A percentile compares a stretch with the other conserved stretches of the same genome.
Evolutionary conservation across 768 basidiomycete species (phyloP).

Genomic region (Suillus hirtellus): DNA sequence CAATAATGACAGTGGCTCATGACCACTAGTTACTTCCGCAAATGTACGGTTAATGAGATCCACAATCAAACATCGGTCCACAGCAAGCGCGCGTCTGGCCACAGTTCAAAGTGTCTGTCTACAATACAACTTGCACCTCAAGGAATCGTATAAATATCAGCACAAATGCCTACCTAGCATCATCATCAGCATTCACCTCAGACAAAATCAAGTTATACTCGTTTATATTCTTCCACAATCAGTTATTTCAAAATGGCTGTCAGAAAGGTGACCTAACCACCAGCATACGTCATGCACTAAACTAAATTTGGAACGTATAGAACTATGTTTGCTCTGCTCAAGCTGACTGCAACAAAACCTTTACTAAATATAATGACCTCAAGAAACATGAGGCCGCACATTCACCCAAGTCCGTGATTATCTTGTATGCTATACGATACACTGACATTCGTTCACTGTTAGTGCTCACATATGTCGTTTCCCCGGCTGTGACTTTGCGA

Average conservation of each 20-base stretch:
- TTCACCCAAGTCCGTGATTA: constrained; percentile 11
- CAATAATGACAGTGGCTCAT: constrained; percentile 1
- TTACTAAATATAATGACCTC: constrained; percentile 20
- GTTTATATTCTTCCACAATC: neutral
- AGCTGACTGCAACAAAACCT: constrained; percentile 15
- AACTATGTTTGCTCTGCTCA: constrained; percentile 15
- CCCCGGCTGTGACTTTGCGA: constrained; percentile 16
- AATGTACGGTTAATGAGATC: neutral
- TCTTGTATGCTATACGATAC: neutral
- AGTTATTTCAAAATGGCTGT: neutral
- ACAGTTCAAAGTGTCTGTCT: neutral
- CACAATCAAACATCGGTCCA: neutral
- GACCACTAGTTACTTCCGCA: neutral
- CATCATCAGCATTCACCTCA: neutral
- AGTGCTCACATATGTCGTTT: constrained; percentile 21
- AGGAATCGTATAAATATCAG: neutral
- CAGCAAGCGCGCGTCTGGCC: neutral
- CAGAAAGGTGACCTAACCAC: neutral
- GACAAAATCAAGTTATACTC: neutral
- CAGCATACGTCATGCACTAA: neutral
- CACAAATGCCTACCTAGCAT: neutral
- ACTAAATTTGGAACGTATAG: constrained; percentile 11
- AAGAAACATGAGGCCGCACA: constrained; percentile 25
- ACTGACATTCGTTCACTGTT: constrained; percentile 9
- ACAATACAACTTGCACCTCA: neutral